phyloP scores from a whole-genome alignment of 2,329 filamentous ascomycete species.

The Penicillium sp. region DNA sequence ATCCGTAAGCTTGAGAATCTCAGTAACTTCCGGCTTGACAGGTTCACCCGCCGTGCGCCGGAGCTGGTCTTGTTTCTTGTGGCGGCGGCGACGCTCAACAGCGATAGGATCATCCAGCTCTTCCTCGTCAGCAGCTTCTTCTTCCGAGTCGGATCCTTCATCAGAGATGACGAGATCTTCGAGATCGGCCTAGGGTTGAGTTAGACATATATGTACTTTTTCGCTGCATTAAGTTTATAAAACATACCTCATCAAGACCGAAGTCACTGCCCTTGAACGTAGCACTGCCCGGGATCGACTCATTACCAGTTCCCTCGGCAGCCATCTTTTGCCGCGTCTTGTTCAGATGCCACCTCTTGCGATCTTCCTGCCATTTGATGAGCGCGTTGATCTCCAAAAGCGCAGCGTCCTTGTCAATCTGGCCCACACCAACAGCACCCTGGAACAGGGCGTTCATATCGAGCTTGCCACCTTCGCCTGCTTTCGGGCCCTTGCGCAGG shows the following conservation, averaged over 20 bases:
- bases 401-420: conserved; percentile 72
- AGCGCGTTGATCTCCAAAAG: conserved; percentile 81
- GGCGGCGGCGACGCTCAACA: conserved; percentile 77
- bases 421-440: conserved; percentile 69
- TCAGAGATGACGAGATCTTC: conserved; percentile 84
- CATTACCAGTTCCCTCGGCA: conserved; percentile 66
- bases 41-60: conserved; percentile 82
- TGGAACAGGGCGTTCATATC: conserved; percentile 95
- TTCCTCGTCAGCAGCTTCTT: conserved; percentile 73
- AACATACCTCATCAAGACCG: conserved; percentile 74
- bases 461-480: conserved; percentile 78
- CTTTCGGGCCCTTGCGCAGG: conserved; percentile 79
- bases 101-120: conserved; percentile 80
- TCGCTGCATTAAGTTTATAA: neutral
- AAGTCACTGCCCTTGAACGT: conserved; percentile 83
- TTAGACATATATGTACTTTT: neutral
- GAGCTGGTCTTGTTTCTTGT: conserved; percentile 78
- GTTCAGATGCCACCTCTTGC: conserved; percentile 97
- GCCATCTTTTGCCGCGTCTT: conserved; percentile 99
- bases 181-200: conserved; percentile 64
- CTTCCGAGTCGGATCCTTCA: conserved; percentile 65
- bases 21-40: conserved; percentile 74
- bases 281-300: conserved; percentile 57
- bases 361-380: conserved; percentile 90
- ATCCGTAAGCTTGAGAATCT: conserved; percentile 78